A percentile compares a stretch with the other conserved stretches of the same genome.
phyloP scores from a whole-genome alignment of 257 asterid species.

The Solanum virginianum region DNA sequence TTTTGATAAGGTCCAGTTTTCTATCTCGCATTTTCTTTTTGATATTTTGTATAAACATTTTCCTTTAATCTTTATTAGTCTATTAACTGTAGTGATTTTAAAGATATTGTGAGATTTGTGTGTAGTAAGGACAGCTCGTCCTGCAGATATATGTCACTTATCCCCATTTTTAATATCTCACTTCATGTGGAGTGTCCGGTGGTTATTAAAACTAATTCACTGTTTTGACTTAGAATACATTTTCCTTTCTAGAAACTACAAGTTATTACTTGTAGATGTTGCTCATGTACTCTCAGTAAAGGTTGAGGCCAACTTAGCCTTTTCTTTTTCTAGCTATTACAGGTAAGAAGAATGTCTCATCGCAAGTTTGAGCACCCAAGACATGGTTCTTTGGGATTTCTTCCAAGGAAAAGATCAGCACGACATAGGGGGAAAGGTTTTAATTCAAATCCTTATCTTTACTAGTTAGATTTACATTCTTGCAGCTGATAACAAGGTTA shows the following conservation, averaged over 20 bases:
- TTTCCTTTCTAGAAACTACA: not conserved
- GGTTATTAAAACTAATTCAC: not conserved
- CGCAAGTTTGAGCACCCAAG: constrained; percentile 94
- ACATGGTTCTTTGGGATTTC: constrained; percentile 85
- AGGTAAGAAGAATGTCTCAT: constrained; percentile 47
- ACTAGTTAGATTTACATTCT: not conserved
- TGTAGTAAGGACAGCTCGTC: not conserved
- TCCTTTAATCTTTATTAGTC: not conserved
- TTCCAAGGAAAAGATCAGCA: constrained; percentile 70
- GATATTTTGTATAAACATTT: not conserved
- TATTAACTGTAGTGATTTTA: not conserved
- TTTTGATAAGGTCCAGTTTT: not conserved
- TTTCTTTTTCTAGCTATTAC: not conserved
- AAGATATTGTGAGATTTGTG: not conserved
- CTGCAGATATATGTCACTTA: not conserved
- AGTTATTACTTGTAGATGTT: not conserved
- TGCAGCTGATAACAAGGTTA: not conserved
- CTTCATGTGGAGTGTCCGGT: not conserved
- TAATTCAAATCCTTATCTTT: not conserved
- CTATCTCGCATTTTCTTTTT: not conserved
- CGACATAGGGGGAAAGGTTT: constrained; percentile 83
- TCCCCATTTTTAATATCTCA: not conserved
- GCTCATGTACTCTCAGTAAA: not conserved
- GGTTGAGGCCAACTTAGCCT: not conserved
- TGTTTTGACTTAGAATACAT: not conserved